A percentile compares a stretch with the other conserved stretches of the same genome.
Evolutionary conservation across 805 yeast species (phyloP).

Genomic region (Naumovozyma baii): DNA sequence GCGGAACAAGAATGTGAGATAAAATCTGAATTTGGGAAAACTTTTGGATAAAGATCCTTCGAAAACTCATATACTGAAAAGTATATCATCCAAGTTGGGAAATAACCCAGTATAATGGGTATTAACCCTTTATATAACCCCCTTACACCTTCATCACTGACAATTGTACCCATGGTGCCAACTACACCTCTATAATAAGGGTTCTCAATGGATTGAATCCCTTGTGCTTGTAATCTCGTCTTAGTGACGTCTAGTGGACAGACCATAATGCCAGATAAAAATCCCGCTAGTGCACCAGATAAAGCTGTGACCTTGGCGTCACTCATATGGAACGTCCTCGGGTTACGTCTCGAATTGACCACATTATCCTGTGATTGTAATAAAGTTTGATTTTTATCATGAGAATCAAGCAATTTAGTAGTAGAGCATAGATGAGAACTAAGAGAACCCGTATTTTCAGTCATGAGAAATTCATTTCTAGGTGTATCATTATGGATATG

Average conservation of each 20-base stretch:
- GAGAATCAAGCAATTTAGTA: no score
- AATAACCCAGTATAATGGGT: slow-evolving; percentile 88
- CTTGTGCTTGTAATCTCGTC: slow-evolving; percentile 90
- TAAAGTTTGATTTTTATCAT: no score
- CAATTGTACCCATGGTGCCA: slow-evolving; percentile 57
- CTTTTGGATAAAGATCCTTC: slow-evolving; percentile 43
- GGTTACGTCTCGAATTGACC: no score
- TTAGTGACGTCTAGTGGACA: slow-evolving; percentile 96
- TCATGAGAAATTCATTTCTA: background rate
- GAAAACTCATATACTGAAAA: slow-evolving; percentile 82
- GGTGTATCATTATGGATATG: background rate
- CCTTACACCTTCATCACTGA: slow-evolving; percentile 64
- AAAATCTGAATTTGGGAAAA: slow-evolving; percentile 31
- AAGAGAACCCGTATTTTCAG: background rate
- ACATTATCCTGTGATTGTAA: no score
- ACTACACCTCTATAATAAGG: slow-evolving; percentile 47
- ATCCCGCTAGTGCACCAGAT: slow-evolving; percentile 92
- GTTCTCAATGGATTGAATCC: slow-evolving; percentile 33
- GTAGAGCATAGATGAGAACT: no score
- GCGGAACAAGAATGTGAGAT: slow-evolving; percentile 46
- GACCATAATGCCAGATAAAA: slow-evolving; percentile 77
- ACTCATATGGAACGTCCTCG: slow-evolving; percentile 16
- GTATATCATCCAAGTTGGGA: slow-evolving; percentile 97
- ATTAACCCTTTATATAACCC: slow-evolving; percentile 86
- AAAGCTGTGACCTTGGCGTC: slow-evolving; percentile 59